Base-by-base conservation (phyloP, 164 flowering plant species). In the Tinospora cordifolia region DNA sequence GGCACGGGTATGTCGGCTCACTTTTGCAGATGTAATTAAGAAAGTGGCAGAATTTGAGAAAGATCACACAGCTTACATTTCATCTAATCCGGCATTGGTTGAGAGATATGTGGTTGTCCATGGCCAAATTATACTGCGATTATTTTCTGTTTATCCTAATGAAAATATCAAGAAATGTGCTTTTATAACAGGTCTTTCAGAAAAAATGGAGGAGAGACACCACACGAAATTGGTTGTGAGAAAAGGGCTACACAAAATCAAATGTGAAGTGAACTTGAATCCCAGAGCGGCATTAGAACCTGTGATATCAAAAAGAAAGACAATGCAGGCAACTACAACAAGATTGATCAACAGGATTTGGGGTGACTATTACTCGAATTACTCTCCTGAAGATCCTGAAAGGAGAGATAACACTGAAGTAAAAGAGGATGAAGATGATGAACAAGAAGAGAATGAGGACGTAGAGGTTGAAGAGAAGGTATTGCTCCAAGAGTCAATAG, bases 291-390 rank as follows among this genome's bases (percentile, higher is more conserved):
- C 79, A 3, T 83, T 88, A 81, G 83, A 40, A 41, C 84, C 91
- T 39, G 75, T 81, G 12, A 75, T 67, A 9, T 86, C 90, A 5
- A 87, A 84, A 74, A 83, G 87, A 80, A 88, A 87, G 74, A 82
- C 79, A 47, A 89, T 91, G 94, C 89, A 79, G 66, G 97, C 97
- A 9, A 91, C 97, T 8, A 88, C 97, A 25, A 91, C 97, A 14
- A 80, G 80, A 72, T 77, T 91, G 38, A 87, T 91, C 24, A 89
- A 87, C 71, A 81, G 86, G 71, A 87, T 91, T 66, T 94, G 99
- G 99, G 91, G 92, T 0, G 96, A 89, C 24, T 94, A 83, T 74
- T 94, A 94, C 70, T 89, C 93, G 40, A 89, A 86, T 62, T 85
- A 83, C 73, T 81, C 78, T 8, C 91, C 90, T 1, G 97, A 92